phyloP scores from a whole-genome alignment of 2,329 filamentous ascomycete genomes.

The Berkeleyomyces basicola region DNA sequence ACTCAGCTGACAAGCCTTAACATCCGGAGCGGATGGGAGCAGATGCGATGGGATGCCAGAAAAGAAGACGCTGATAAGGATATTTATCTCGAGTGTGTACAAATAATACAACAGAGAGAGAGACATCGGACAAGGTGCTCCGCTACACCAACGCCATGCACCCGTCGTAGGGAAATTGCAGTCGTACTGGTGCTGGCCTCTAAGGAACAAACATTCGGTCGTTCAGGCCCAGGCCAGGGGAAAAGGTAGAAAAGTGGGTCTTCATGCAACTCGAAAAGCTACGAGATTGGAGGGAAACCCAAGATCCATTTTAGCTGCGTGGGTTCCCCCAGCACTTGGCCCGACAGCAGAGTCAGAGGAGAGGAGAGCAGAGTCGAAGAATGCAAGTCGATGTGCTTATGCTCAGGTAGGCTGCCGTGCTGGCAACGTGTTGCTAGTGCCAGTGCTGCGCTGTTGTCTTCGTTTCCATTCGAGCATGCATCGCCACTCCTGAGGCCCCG shows the following conservation, averaged over 20 bases:
- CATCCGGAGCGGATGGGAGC: background rate
- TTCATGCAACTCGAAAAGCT: conserved; percentile 2
- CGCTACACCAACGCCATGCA: too few species aligned
- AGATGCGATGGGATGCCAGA: background rate
- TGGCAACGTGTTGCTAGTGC: too few species aligned
- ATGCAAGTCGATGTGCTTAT: background rate
- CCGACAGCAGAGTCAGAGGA: background rate
- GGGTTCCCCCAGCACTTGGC: background rate
- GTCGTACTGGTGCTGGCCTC: background rate
- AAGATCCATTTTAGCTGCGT: background rate
- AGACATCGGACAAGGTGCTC: too few species aligned
- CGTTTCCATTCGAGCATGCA: background rate
- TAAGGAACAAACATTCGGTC: background rate
- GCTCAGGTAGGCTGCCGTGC: too few species aligned
- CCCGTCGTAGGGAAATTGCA: background rate
- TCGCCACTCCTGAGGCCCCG: background rate
- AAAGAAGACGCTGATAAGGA: background rate
- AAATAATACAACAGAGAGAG: too few species aligned
- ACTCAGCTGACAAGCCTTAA: background rate
- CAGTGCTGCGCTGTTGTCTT: background rate
- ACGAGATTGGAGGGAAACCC: conserved; percentile 4
- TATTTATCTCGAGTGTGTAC: background rate
- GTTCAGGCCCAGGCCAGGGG: background rate
- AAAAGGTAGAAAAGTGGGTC: background rate
- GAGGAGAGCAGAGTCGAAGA: background rate